phyloP scores from a whole-genome alignment of 345 rosid genomes.

The Citrus glauca region DNA sequence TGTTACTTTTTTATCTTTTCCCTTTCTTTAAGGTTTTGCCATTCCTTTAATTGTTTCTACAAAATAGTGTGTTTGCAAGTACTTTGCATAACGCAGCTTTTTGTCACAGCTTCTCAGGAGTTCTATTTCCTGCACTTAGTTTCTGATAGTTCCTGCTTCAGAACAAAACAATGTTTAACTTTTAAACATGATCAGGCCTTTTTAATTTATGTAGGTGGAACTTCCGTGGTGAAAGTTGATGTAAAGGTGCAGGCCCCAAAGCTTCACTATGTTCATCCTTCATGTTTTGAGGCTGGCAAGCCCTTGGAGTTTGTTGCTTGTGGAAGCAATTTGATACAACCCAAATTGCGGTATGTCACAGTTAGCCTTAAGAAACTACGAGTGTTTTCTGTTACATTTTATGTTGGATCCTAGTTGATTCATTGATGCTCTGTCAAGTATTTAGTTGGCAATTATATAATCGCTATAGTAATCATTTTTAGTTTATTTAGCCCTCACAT shows the following conservation, averaged over 20 bases:
- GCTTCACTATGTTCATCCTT: conserved; percentile 85
- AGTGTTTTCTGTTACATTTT: not conserved
- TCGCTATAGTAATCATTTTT: not conserved
- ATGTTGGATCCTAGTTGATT: not conserved
- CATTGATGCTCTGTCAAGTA: not conserved
- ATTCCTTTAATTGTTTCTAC: not conserved
- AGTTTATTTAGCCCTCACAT: not conserved
- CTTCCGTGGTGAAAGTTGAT: conserved; percentile 53
- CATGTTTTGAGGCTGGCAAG: conserved; percentile 89
- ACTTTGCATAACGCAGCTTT: not conserved
- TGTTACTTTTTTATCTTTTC: not conserved
- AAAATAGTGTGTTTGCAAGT: not conserved
- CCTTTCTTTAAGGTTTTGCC: not conserved
- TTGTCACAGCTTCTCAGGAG: not conserved
- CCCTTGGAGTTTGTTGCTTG: conserved; percentile 84
- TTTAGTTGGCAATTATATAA: not conserved
- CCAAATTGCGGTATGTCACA: conserved; percentile 62
- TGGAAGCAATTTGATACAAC: conserved; percentile 72
- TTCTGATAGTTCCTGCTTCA: not conserved
- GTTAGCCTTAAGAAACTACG: not conserved
- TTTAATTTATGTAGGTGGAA: conserved; percentile 46
- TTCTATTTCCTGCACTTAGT: not conserved
- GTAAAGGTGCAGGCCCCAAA: conserved; percentile 52
- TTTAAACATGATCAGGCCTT: conserved; percentile 1
- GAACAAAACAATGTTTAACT: not conserved